A percentile compares a stretch with the other conserved stretches of the same genome.
Conservation (phyloP, 768 basidiomycete species). For the Psilocybe sp. region DNA sequence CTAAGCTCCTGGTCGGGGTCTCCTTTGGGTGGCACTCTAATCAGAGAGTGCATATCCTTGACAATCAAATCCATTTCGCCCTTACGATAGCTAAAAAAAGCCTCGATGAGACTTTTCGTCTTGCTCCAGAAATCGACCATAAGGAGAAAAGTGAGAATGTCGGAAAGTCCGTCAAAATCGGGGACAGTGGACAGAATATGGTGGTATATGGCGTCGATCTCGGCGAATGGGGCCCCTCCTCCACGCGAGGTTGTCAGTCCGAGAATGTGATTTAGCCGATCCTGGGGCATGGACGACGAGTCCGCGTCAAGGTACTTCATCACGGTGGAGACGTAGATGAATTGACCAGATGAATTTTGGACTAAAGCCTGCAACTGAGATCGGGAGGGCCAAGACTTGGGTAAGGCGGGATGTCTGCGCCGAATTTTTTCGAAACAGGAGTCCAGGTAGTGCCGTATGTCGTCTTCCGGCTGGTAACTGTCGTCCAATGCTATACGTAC, state of each 20-base stretch:
- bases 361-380: not conserved
- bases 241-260: not conserved
- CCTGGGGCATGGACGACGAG: not conserved
- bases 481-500: slow-evolving; percentile 3
- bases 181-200: not conserved
- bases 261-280: not conserved
- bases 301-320: not conserved
- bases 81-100: slow-evolving; percentile 3
- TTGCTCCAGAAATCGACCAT: slow-evolving; percentile 5
- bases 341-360: not conserved
- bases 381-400: not conserved
- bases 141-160: not conserved
- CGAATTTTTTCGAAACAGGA: not conserved
- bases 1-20: slow-evolving; percentile 1
- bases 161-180: not conserved
- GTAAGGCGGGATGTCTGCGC: not conserved
- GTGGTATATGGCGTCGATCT: slow-evolving; percentile 5
- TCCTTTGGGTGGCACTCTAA: not conserved
- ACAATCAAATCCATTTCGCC: slow-evolving; percentile 7
- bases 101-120: slow-evolving; percentile 5
- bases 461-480: slow-evolving; percentile 3
- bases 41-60: slow-evolving; percentile 8
- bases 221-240: not conserved
- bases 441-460: slow-evolving; percentile 1
- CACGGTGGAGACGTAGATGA: slow-evolving; percentile 5